Evolutionary conservation across 441 rosid genomes (phyloP).

Genomic region (Erodium texanum): DNA sequence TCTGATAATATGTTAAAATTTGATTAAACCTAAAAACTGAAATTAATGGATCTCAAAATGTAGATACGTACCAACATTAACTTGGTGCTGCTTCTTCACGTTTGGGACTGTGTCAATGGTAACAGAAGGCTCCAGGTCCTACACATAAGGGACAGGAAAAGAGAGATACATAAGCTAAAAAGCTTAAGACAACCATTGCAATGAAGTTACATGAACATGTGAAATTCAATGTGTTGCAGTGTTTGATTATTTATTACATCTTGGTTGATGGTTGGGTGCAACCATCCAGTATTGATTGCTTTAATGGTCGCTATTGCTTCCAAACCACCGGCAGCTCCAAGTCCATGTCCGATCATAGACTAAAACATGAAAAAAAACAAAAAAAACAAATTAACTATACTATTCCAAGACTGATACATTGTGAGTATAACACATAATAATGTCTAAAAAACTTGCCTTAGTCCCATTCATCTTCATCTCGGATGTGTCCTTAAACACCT

Average conservation of each 20-base stretch:
- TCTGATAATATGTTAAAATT: too few species aligned
- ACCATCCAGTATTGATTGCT: conserved; percentile 65
- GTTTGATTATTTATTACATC: conserved; percentile 26
- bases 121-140: conserved; percentile 50
- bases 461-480: conserved; percentile 67
- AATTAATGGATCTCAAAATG: too few species aligned
- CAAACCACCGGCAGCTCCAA: conserved; percentile 61
- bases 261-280: conserved; percentile 67
- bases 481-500: conserved; percentile 52
- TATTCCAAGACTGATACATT: neutral
- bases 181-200: too few species aligned
- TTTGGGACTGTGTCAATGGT: conserved; percentile 57
- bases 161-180: neutral
- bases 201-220: too few species aligned
- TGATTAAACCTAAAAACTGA: too few species aligned
- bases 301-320: conserved; percentile 60
- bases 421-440: too few species aligned
- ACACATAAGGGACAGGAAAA: neutral
- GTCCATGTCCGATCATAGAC: conserved; percentile 65
- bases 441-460: too few species aligned
- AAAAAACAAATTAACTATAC: neutral
- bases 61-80: conserved; percentile 48
- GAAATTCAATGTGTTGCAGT: too few species aligned
- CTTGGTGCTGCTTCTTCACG: conserved; percentile 50
- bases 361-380: conserved; percentile 11